Conservation (phyloP, 371 early-diverging fungal species). For the Apophysomyces trapeziformis region DNA sequence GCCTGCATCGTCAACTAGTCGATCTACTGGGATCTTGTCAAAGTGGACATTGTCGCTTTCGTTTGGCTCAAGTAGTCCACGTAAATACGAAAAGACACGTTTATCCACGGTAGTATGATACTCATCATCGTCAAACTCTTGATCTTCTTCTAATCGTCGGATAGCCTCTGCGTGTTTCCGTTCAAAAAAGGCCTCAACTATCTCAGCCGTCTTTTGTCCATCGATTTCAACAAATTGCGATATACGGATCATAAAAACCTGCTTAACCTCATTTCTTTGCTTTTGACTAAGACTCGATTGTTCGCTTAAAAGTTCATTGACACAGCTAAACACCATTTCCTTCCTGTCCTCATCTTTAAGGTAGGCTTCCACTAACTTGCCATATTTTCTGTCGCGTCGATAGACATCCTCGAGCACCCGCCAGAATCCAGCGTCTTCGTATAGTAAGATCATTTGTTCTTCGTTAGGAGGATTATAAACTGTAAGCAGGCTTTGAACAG, state of each 20-base stretch:
- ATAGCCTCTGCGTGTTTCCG: slow-evolving; percentile 67
- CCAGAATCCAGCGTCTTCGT: slow-evolving; percentile 75
- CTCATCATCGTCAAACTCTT: slow-evolving; percentile 56
- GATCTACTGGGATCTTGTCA: slow-evolving; percentile 11
- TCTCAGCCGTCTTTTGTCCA: slow-evolving; percentile 62
- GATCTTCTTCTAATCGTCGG: slow-evolving; percentile 55
- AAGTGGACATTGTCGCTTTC: slow-evolving; percentile 2
- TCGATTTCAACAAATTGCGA: slow-evolving; percentile 73
- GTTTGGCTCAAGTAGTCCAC: slow-evolving; percentile 68
- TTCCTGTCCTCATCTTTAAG: slow-evolving; percentile 68
- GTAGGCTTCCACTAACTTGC: slow-evolving; percentile 68
- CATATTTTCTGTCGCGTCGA: slow-evolving; percentile 64
- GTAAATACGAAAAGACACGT: slow-evolving; percentile 66
- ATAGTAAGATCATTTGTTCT: slow-evolving; percentile 57
- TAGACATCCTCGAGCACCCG: slow-evolving; percentile 71
- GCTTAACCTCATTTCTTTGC: slow-evolving; percentile 62
- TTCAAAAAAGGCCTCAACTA: slow-evolving; percentile 65
- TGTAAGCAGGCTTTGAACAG: slow-evolving; percentile 66
- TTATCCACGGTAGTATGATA: slow-evolving; percentile 48
- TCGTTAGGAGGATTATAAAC: slow-evolving; percentile 66
- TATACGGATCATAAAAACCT: slow-evolving; percentile 65
- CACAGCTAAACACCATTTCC: slow-evolving; percentile 61
- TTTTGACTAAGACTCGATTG: slow-evolving; percentile 52
- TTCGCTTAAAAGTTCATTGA: slow-evolving; percentile 55
- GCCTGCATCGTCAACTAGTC: slow-evolving; percentile 14